A percentile compares a stretch with the other conserved stretches of the same genome.
Evolutionary conservation across 805 yeast species (phyloP).

Genomic region (Yamadazyma philogaea): DNA sequence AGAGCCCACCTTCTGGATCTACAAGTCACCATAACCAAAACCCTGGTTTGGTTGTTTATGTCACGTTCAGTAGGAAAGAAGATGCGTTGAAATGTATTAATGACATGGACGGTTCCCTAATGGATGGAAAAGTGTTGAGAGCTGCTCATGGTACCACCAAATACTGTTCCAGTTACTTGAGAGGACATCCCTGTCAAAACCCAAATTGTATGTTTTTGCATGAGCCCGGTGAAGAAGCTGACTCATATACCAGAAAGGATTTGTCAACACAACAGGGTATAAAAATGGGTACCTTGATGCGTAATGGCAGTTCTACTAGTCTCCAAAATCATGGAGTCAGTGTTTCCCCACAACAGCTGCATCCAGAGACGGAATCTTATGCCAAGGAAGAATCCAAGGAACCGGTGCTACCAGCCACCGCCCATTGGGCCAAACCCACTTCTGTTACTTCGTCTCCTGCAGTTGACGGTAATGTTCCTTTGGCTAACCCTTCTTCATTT

Average conservation of each 20-base stretch:
- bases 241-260: conserved; percentile 88
- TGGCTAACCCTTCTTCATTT: conserved; percentile 53
- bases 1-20: conserved; percentile 47
- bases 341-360: neutral
- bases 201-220: conserved; percentile 99
- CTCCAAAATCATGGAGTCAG: conserved; percentile 12
- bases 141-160: conserved; percentile 99
- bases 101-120: conserved; percentile 87
- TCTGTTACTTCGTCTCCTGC: conserved; percentile 34
- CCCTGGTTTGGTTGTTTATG: conserved; percentile 92
- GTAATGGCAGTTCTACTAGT: conserved; percentile 18
- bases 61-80: conserved; percentile 87
- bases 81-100: conserved; percentile 93
- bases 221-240: conserved; percentile 99
- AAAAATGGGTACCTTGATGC: conserved; percentile 49
- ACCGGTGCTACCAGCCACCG: conserved; percentile 62
- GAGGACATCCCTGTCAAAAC: conserved; percentile 96
- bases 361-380: conserved; percentile 8
- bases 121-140: conserved; percentile 84
- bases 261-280: conserved; percentile 71
- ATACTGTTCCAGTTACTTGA: conserved; percentile 91
- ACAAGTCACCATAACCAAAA: conserved; percentile 40
- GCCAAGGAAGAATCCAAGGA: conserved; percentile 16
- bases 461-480: conserved; percentile 29
- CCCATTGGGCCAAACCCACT: conserved; percentile 53